These are phyloP conservation scores for Talaromyces borbonicus DNA, from an alignment of 495 filamentous ascomycete species.

Conservation along the genomic window DNA sequence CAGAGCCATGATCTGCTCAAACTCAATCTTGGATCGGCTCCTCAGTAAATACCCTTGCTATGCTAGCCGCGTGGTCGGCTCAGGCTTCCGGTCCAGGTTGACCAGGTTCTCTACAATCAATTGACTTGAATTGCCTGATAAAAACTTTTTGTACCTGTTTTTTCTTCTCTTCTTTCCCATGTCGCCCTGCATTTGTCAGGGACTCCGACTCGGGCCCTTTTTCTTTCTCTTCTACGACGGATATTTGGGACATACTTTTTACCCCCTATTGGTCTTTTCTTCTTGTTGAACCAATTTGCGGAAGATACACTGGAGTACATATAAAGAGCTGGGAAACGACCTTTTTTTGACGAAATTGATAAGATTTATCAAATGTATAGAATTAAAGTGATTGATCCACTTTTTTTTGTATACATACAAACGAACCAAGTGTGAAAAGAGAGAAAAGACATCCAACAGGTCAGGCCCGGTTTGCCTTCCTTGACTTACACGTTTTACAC, in stretches of 20 bases:
- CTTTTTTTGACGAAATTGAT: not conserved
- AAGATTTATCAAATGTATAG: not conserved
- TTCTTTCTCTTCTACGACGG: constrained; percentile 3
- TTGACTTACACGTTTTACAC: no score
- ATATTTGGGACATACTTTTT: not conserved
- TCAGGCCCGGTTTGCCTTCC: constrained; percentile 5
- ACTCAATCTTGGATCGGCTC: constrained; percentile 19
- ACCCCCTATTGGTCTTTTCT: no score
- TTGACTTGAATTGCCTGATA: not conserved
- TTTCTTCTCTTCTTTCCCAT: not conserved
- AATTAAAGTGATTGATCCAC: not conserved
- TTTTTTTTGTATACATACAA: not conserved
- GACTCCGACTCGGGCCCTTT: not conserved
- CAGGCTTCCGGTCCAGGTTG: not conserved
- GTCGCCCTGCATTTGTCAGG: not conserved
- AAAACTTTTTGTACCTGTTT: not conserved
- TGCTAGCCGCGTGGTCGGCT: not conserved
- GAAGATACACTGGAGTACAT: no score
- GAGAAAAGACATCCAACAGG: no score
- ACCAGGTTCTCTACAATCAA: not conserved
- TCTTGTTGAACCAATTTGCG: no score
- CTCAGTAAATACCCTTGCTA: not conserved
- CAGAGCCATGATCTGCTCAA: constrained; percentile 29
- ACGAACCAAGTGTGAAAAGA: no score
- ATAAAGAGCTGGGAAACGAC: no score